These are phyloP conservation scores for Spathaspora sp. DNA, from an alignment of 1,139 yeast species.

Conservation along the genomic window DNA sequence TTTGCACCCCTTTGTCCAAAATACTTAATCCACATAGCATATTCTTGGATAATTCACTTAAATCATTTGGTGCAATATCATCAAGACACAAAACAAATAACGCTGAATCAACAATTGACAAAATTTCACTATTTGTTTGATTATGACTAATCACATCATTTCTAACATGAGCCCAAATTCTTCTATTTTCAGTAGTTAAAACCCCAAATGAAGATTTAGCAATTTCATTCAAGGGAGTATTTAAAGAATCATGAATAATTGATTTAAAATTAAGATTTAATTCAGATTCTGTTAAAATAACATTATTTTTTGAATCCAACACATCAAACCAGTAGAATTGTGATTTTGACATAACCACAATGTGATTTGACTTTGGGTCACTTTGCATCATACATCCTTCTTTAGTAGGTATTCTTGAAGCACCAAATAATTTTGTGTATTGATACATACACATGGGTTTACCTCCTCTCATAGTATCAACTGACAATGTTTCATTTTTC, in stretches of 20 bases:
- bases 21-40: slow-evolving; percentile 86
- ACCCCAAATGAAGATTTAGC: slow-evolving; percentile 88
- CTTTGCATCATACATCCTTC: slow-evolving; percentile 85
- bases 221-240: slow-evolving; percentile 60
- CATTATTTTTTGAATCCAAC: slow-evolving; percentile 65
- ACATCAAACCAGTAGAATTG: slow-evolving; percentile 96
- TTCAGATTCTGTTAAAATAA: slow-evolving; percentile 71
- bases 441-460: slow-evolving; percentile 84
- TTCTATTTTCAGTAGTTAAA: slow-evolving; percentile 82
- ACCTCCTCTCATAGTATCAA: slow-evolving; percentile 66
- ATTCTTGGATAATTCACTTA: slow-evolving; percentile 71
- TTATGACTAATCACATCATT: slow-evolving; percentile 45
- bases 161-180: slow-evolving; percentile 80
- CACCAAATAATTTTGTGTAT: slow-evolving; percentile 80
- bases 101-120: slow-evolving; percentile 75
- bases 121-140: slow-evolving; percentile 62
- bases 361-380: slow-evolving; percentile 71
- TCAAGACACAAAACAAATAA: slow-evolving; percentile 80
- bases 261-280: slow-evolving; percentile 72
- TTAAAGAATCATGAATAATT: slow-evolving; percentile 68
- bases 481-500: slow-evolving; percentile 72
- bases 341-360: slow-evolving; percentile 80
- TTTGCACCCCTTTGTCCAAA: slow-evolving; percentile 80
- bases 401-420: slow-evolving; percentile 77
- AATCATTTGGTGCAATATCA: slow-evolving; percentile 65